Percentiles rank a stretch among this genome's conserved stretches.
Conservation (phyloP, 2,329 filamentous ascomycete species). For the Beauveria bassiana region DNA sequence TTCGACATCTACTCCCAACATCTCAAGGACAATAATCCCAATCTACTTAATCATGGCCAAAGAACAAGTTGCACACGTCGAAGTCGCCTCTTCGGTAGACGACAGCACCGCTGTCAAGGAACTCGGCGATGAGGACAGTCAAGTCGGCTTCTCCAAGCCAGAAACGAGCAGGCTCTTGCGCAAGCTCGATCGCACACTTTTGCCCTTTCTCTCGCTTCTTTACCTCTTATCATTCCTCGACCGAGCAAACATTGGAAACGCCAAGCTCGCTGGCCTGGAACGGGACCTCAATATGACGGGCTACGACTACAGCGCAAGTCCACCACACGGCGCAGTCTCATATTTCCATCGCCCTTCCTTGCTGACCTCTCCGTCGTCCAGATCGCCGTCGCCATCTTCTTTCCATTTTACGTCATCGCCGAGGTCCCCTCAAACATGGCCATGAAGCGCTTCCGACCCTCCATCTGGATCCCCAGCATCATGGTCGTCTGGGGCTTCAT, state of each 20-base stretch:
- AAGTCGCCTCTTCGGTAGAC: neutral
- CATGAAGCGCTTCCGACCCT: slow-evolving; percentile 45
- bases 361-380: slow-evolving; percentile 10
- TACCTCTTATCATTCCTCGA: slow-evolving; percentile 48
- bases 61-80: neutral
- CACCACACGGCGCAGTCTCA: neutral
- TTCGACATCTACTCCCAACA: too few species aligned
- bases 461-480: slow-evolving; percentile 43
- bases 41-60: neutral
- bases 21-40: too few species aligned
- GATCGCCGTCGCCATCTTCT: slow-evolving; percentile 42
- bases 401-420: slow-evolving; percentile 43
- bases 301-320: slow-evolving; percentile 42
- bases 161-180: slow-evolving; percentile 39
- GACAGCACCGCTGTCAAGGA: slow-evolving; percentile 3
- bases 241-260: slow-evolving; percentile 44
- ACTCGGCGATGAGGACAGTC: slow-evolving; percentile 1
- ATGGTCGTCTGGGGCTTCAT: slow-evolving; percentile 44
- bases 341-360: too few species aligned
- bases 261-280: slow-evolving; percentile 47
- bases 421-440: slow-evolving; percentile 51
- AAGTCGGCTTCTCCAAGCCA: slow-evolving; percentile 20
- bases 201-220: slow-evolving; percentile 50
- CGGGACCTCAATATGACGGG: slow-evolving; percentile 21
- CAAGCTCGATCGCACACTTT: slow-evolving; percentile 42